Conservation (phyloP, 2,329 filamentous ascomycete genomes). For the Fusarium floridanum region DNA sequence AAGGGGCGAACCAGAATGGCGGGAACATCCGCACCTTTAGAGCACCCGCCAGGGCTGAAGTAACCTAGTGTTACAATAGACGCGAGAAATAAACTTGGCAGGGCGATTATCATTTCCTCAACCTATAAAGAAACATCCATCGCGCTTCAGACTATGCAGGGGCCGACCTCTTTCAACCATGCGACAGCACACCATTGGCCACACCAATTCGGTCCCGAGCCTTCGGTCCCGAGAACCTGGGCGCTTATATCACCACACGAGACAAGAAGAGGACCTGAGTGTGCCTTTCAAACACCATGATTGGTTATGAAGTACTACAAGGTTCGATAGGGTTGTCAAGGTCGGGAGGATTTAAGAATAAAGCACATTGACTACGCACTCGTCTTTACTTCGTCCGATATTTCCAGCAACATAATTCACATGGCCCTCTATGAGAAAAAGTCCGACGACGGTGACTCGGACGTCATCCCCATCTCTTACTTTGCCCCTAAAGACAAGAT, state of each 20-base stretch:
- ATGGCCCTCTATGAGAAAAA: neutral
- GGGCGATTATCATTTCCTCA: neutral
- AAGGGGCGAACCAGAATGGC: neutral
- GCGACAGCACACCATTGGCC: neutral
- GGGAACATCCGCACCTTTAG: neutral
- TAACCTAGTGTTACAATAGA: neutral
- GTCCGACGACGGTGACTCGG: neutral
- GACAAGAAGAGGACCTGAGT: neutral
- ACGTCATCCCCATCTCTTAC: neutral
- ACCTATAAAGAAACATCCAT: neutral
- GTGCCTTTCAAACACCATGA: neutral
- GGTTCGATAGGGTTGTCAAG: neutral
- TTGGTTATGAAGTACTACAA: neutral
- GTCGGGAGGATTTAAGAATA: neutral
- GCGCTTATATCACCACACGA: slow-evolving; percentile 1
- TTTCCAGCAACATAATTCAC: neutral
- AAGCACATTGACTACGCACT: neutral
- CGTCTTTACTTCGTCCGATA: neutral
- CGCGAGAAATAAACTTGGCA: neutral
- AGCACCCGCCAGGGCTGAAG: neutral
- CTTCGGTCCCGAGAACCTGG: neutral
- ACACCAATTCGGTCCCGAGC: neutral
- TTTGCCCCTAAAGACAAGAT: neutral
- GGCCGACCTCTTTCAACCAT: neutral
- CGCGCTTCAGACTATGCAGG: neutral